Conservation (phyloP, 768 basidiomycete species). For the Tubosaeta sp. region DNA sequence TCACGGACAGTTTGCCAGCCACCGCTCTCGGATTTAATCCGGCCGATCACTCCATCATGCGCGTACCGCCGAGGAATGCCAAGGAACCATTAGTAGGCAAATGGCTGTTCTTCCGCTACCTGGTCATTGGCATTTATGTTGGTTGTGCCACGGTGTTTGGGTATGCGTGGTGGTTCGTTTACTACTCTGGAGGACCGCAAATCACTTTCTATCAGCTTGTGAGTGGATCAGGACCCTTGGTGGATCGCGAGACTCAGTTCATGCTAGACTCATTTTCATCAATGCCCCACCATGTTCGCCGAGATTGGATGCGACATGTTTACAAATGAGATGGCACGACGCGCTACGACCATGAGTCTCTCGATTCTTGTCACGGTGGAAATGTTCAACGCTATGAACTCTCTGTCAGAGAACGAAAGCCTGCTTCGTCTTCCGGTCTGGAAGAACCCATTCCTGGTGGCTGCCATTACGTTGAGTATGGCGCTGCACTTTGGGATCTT, state of each 20-base stretch:
- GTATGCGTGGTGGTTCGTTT: slow-evolving; percentile 99
- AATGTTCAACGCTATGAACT: slow-evolving; percentile 99
- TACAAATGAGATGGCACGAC: slow-evolving; percentile 77
- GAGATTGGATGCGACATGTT: slow-evolving; percentile 97
- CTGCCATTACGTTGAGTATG: slow-evolving; percentile 88
- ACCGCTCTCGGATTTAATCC: slow-evolving; percentile 98
- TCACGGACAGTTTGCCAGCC: slow-evolving; percentile 94
- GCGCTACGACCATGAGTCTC: slow-evolving; percentile 92
- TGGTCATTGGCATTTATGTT: slow-evolving; percentile 91
- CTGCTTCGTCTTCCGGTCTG: slow-evolving; percentile 84
- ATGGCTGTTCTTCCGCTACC: slow-evolving; percentile 96
- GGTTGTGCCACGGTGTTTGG: slow-evolving; percentile 94
- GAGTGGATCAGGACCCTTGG: slow-evolving; percentile 30
- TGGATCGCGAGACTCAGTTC: slow-evolving; percentile 3
- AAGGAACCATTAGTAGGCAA: slow-evolving; percentile 86
- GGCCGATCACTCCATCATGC: slow-evolving; percentile 95
- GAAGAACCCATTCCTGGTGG: slow-evolving; percentile 93
- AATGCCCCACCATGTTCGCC: slow-evolving; percentile 78
- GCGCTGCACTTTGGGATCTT: slow-evolving; percentile 89
- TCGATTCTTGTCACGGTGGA: slow-evolving; percentile 95
- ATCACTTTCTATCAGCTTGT: slow-evolving; percentile 93
- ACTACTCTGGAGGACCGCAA: slow-evolving; percentile 85
- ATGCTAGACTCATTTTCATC: slow-evolving; percentile 89
- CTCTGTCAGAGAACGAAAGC: slow-evolving; percentile 95
- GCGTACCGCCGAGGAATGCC: slow-evolving; percentile 84